Base-by-base conservation (phyloP, 768 basidiomycete species). In the Tulasnella sp. region DNA sequence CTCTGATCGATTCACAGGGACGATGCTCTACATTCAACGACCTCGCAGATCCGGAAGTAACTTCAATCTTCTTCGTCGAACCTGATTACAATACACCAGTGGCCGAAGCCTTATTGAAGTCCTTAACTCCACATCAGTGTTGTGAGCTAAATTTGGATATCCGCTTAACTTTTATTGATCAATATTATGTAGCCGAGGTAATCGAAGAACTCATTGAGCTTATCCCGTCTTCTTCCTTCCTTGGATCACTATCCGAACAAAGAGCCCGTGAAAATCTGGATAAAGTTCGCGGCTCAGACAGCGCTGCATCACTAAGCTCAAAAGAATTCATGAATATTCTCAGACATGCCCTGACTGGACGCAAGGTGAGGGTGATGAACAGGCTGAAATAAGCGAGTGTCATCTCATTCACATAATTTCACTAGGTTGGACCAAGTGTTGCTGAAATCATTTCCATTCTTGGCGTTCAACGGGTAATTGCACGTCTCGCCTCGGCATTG, bases 261-360 rank as follows among this genome's bases (percentile, higher is more conserved):
- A 49, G 15, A 22, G 25, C 48, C 39, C 53, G 24, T 32, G 35
- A 53, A 69, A 69, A 60, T 42, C 54, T 62, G n/a, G 65, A 70
- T 3, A 53, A 75, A 4, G 53, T 65, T 71, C 1, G 56, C 57
- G 4, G 46, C 60, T 3, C 62, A 10, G 71, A 72, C 56, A 70
- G 68, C 29, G 64, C 68, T 29, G 61, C 58, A 28, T 58, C 69
- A 2, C 50, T 75, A 10, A 66, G 70, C 45, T 65, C 65, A 37
- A 80, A 74, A 45, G 57, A 67, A 19, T 77, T 87, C 57, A 81
- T 91, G 78, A 80, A 74, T 1, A 72, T 77, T 0, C 64, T 93
- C 45, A 67, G 92, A 46, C 76, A 85, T 60, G 83, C 82, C 3
- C 62, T 95, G 57, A 90, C 83, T 1, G 91, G 81, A 2, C 76